A percentile compares a stretch with the other conserved stretches of the same genome.
These are phyloP conservation scores for Tolypocladium amazonense DNA, from an alignment of 2,329 filamentous ascomycete species.

Conservation along the genomic window DNA sequence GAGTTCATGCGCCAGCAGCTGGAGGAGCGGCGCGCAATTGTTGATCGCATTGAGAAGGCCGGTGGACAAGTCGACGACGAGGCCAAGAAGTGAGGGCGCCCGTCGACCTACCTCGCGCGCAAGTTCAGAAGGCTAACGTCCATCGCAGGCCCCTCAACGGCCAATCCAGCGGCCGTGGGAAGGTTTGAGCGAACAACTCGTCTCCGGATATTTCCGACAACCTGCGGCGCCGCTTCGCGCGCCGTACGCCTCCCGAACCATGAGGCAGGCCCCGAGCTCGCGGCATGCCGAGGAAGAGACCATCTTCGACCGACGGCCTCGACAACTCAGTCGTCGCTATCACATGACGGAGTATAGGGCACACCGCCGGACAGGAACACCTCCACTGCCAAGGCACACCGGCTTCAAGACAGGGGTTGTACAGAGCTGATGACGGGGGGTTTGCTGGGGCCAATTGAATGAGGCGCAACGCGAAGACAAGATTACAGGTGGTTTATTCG, in stretches of 20 bases:
- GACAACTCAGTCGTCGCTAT: not conserved
- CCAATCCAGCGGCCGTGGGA: constrained; percentile 2
- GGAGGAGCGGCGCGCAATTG: constrained; percentile 44
- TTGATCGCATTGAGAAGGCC: constrained; percentile 46
- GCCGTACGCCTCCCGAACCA: not conserved
- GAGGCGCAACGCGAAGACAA: not conserved
- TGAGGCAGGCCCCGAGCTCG: not conserved
- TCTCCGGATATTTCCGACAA: not conserved
- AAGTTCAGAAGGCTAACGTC: not conserved
- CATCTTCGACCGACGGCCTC: not conserved
- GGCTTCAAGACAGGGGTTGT: not conserved
- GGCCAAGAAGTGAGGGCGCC: constrained; percentile 24
- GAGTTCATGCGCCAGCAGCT: constrained; percentile 54
- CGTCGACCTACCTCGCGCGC: constrained; percentile 5
- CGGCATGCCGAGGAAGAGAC: not conserved
- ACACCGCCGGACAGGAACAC: not conserved
- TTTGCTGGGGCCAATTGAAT: not conserved
- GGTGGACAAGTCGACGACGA: constrained; percentile 45
- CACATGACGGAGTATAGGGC: not conserved
- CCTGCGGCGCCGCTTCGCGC: not conserved
- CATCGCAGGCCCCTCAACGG: constrained; percentile 1
- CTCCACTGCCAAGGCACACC: not conserved
- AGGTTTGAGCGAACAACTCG: not conserved
- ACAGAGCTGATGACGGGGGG: too few relatives aligned
- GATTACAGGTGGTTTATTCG: not conserved